These are phyloP conservation scores for Sophora flavescens DNA, from an alignment of 306 rosid genomes.

Conservation along the genomic window DNA sequence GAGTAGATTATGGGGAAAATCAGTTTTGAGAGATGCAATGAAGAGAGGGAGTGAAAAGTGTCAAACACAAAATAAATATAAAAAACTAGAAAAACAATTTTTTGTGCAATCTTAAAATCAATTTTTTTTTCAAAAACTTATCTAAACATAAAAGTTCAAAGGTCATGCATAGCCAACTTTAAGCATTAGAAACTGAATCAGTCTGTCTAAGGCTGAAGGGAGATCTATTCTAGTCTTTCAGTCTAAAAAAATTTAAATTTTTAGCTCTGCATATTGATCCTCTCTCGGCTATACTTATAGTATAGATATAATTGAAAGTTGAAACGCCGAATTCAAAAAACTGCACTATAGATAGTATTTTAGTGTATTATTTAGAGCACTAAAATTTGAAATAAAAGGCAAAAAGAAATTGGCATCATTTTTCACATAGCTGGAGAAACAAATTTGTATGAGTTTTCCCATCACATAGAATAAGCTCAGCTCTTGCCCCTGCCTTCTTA, in stretches of 20 bases:
- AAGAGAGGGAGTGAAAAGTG: too few relatives aligned
- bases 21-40: too few relatives aligned
- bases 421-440: conserved; percentile 82
- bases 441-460: conserved; percentile 97
- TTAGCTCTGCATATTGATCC: neutral
- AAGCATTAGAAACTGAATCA: too few relatives aligned
- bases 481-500: conserved; percentile 69
- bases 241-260: neutral
- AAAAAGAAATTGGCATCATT: conserved; percentile 11
- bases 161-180: too few relatives aligned
- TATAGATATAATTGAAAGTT: conserved; percentile 6
- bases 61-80: too few relatives aligned
- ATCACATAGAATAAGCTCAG: conserved; percentile 71
- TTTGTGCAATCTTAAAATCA: too few relatives aligned
- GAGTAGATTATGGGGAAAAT: too few relatives aligned
- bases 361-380: neutral
- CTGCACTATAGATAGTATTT: neutral
- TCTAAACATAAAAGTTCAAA: too few relatives aligned
- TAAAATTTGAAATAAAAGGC: conserved; percentile 9
- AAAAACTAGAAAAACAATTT: too few relatives aligned
- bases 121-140: too few relatives aligned
- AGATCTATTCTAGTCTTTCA: neutral
- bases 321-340: neutral
- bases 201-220: too few relatives aligned
- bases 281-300: neutral